Conservation (phyloP, 371 early-diverging fungal species). For the Apophysomyces ossiformis region DNA sequence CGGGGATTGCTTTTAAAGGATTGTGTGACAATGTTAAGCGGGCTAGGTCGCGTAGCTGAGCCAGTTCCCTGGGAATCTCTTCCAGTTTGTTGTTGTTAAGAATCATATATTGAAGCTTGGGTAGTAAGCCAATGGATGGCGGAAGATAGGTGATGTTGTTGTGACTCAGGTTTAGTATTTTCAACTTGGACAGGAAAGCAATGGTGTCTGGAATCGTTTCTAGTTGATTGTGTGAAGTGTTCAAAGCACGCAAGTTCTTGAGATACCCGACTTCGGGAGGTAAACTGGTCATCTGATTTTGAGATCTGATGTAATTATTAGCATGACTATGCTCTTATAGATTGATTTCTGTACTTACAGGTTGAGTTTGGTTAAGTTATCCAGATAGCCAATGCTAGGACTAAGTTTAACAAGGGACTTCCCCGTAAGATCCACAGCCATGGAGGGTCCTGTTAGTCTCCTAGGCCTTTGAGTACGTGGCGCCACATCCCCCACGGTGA, state of each 20-base stretch:
- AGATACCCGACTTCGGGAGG: conserved; percentile 45
- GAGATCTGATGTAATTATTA: conserved; percentile 29
- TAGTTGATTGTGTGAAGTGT: conserved; percentile 43
- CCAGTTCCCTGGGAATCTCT: conserved; percentile 59
- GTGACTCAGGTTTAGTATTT: conserved; percentile 47
- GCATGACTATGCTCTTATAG: neutral
- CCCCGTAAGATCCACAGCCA: conserved; percentile 39
- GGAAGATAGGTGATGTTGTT: conserved; percentile 68
- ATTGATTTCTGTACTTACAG: conserved; percentile 28
- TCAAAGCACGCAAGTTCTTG: conserved; percentile 34
- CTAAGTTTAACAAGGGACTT: conserved; percentile 42
- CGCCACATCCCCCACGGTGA: conserved; percentile 38
- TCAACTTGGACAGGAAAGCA: conserved; percentile 30
- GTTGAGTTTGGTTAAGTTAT: conserved; percentile 45
- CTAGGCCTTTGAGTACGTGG: conserved; percentile 23
- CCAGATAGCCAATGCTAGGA: conserved; percentile 42
- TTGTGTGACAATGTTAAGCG: conserved; percentile 73
- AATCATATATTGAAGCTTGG: conserved; percentile 60
- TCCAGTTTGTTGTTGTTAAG: conserved; percentile 57
- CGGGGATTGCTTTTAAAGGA: conserved; percentile 48
- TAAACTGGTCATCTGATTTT: conserved; percentile 47
- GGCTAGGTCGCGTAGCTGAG: conserved; percentile 57
- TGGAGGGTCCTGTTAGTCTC: conserved; percentile 23
- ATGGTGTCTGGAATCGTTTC: conserved; percentile 43
- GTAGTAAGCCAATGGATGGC: conserved; percentile 66